These are phyloP conservation scores for Viola odorata DNA, from an alignment of 345 rosid species.

Conservation along the genomic window DNA sequence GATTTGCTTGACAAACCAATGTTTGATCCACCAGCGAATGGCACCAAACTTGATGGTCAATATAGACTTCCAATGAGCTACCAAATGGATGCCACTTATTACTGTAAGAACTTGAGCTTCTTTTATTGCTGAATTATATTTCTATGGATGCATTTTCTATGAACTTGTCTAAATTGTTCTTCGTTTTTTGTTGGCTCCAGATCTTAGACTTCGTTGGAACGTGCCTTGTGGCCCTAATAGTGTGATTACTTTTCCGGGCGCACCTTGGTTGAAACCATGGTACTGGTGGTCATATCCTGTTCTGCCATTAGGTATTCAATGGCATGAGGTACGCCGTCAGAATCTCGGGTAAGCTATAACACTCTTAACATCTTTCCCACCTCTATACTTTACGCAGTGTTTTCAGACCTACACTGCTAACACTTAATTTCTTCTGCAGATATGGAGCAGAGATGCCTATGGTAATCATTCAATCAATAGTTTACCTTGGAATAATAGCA, in stretches of 20 bases:
- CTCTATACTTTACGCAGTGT: neutral
- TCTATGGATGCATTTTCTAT: neutral
- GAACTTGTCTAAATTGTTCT: neutral
- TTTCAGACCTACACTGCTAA: neutral
- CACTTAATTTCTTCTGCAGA: slow-evolving; percentile 25
- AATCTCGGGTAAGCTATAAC: slow-evolving; percentile 53
- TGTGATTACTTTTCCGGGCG: slow-evolving; percentile 94
- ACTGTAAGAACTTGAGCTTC: slow-evolving; percentile 44
- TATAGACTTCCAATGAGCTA: slow-evolving; percentile 93
- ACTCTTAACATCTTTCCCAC: neutral
- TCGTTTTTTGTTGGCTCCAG: slow-evolving; percentile 26
- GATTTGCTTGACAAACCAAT: slow-evolving; percentile 73
- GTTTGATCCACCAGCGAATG: slow-evolving; percentile 61
- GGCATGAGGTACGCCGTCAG: slow-evolving; percentile 76
- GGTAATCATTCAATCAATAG: slow-evolving; percentile 48
- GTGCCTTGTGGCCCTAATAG: slow-evolving; percentile 95
- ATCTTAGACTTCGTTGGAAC: slow-evolving; percentile 79
- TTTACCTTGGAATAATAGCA: slow-evolving; percentile 55
- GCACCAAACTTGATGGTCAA: slow-evolving; percentile 47
- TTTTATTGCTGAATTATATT: neutral
- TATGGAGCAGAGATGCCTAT: slow-evolving; percentile 70
- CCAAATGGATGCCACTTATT: slow-evolving; percentile 97
- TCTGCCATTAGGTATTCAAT: slow-evolving; percentile 69
- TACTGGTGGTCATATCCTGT: slow-evolving; percentile 99
- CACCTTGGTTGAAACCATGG: slow-evolving; percentile 96